Conservation (phyloP, 2,329 filamentous ascomycete genomes). For the Penicillium sp. region DNA sequence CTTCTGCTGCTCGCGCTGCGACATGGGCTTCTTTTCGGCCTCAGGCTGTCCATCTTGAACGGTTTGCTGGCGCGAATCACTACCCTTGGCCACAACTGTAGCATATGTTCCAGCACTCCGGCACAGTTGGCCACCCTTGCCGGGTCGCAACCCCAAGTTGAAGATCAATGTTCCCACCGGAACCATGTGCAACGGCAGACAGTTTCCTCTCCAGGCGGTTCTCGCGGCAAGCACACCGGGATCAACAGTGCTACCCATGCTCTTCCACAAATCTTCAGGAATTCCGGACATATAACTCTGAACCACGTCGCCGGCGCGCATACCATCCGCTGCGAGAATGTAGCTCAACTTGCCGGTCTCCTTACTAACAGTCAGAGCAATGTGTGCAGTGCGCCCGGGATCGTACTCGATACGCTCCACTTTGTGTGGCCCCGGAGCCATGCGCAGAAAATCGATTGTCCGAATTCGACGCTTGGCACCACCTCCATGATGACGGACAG, state of each 20-base stretch:
- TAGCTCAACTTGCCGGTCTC: constrained; percentile 76
- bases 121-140: constrained; percentile 81
- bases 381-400: constrained; percentile 86
- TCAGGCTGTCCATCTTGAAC: constrained; percentile 53
- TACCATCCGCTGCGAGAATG: constrained; percentile 91
- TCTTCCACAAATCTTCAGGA: constrained; percentile 77
- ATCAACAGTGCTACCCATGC: constrained; percentile 90
- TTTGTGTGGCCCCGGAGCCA: constrained; percentile 73
- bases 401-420: constrained; percentile 97
- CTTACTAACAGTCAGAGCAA: constrained; percentile 77
- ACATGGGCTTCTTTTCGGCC: constrained; percentile 32
- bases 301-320: constrained; percentile 85
- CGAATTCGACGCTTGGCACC: constrained; percentile 89
- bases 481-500: constrained; percentile 86
- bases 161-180: constrained; percentile 90
- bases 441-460: constrained; percentile 82
- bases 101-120: constrained; percentile 92
- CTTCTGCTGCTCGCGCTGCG: constrained; percentile 39
- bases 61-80: constrained; percentile 51
- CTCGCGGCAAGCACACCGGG: constrained; percentile 93
- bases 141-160: constrained; percentile 74
- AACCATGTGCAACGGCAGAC: constrained; percentile 91
- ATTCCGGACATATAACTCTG: constrained; percentile 91
- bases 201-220: constrained; percentile 93
- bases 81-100: constrained; percentile 83